Percentiles rank a stretch among this genome's conserved stretches.
phyloP scores from a whole-genome alignment of 129 eudicot species.

The Chrysanthemum makinoi region DNA sequence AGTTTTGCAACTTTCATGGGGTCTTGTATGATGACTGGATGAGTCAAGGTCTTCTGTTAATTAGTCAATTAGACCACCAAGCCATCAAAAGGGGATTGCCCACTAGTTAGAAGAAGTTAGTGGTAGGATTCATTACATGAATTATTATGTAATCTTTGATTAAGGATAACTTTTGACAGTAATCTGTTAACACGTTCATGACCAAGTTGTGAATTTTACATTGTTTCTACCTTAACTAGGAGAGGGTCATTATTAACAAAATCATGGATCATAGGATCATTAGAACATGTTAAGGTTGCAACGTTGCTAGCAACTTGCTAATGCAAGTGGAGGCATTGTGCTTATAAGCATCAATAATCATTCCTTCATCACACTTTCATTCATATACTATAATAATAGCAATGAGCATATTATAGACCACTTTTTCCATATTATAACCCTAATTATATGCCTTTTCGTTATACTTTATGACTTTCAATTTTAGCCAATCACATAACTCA shows the following conservation, averaged over 20 bases:
- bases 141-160: conserved; percentile 1
- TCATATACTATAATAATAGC: conserved; percentile 15
- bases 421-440: conserved; percentile 20
- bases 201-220: conserved; percentile 3
- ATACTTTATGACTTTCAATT: conserved; percentile 1
- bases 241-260: not conserved
- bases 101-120: conserved; percentile 2
- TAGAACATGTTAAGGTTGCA: conserved; percentile 14
- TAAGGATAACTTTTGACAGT: not conserved
- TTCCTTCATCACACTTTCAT: conserved; percentile 29
- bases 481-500: conserved; percentile 20
- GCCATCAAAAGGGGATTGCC: not conserved
- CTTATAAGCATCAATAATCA: conserved; percentile 22
- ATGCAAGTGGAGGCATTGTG: conserved; percentile 31
- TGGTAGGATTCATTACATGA: conserved; percentile 6
- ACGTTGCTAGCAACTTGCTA: conserved; percentile 29
- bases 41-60: not conserved
- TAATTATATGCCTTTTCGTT: conserved; percentile 22
- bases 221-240: conserved; percentile 4
- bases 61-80: not conserved
- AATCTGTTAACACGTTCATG: not conserved
- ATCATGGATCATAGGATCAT: conserved; percentile 25
- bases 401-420: not conserved
- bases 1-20: not conserved
- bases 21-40: not conserved